These are phyloP conservation scores for Hyaloscypha hepaticicola DNA, from an alignment of 495 filamentous ascomycete genomes.

Conservation along the genomic window DNA sequence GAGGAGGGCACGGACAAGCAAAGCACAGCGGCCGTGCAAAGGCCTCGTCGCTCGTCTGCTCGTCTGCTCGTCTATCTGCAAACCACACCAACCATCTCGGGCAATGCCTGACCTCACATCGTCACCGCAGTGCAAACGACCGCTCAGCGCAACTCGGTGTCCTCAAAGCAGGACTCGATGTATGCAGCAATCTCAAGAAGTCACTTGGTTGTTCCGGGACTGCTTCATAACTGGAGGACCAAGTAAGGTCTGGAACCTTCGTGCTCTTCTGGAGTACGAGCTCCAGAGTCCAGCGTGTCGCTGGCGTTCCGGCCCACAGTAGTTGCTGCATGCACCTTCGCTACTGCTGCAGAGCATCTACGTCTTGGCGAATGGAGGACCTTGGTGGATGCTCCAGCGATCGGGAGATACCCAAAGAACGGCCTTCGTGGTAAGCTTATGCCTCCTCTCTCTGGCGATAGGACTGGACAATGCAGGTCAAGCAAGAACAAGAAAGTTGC, in stretches of 20 bases:
- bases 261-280: neutral
- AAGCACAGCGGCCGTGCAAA: neutral
- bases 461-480: slow-evolving; percentile 16
- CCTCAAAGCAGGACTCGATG: neutral
- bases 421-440: neutral
- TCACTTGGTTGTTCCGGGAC: neutral
- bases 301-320: slow-evolving; percentile 1
- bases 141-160: slow-evolving; percentile 13
- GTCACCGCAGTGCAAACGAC: neutral
- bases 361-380: slow-evolving; percentile 15
- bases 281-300: neutral
- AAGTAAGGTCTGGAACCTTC: neutral
- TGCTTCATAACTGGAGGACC: neutral
- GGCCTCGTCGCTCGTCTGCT: neutral
- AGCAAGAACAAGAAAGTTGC: neutral
- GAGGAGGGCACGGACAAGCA: neutral
- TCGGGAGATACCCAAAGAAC: slow-evolving; percentile 5
- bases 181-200: slow-evolving; percentile 14
- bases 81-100: neutral
- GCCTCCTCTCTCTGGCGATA: slow-evolving; percentile 15
- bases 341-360: slow-evolving; percentile 25
- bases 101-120: neutral
- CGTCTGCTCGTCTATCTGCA: too few relatives aligned
- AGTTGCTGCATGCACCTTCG: slow-evolving; percentile 13
- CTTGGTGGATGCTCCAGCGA: slow-evolving; percentile 8